Conservation (phyloP, 2,329 filamentous ascomycete genomes). For the Neopestalotiopsis sp. region DNA sequence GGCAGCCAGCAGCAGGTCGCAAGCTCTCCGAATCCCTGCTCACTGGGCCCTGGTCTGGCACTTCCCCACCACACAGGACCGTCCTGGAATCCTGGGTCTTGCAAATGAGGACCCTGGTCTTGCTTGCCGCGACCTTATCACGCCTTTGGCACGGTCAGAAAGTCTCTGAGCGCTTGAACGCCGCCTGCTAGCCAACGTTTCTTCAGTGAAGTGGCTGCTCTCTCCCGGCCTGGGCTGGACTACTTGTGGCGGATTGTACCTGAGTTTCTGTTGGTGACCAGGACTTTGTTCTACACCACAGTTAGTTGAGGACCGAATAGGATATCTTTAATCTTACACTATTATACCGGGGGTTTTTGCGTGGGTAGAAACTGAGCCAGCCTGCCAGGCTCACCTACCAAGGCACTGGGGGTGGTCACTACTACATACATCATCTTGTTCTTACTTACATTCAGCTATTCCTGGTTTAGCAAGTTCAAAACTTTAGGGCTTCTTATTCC, state of each 20-base stretch:
- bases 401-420: constrained; percentile 7
- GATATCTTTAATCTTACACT: not conserved
- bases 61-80: constrained; percentile 17
- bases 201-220: not conserved
- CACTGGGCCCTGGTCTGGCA: constrained; percentile 6
- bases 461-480: constrained; percentile 17
- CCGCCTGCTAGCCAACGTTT: not conserved
- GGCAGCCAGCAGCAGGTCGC: constrained; percentile 11
- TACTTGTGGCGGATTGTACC: not conserved
- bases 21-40: constrained; percentile 19
- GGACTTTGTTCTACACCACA: not conserved
- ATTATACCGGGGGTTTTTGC: not conserved
- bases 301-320: not conserved
- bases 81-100: constrained; percentile 16
- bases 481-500: constrained; percentile 14
- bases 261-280: not conserved
- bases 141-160: constrained; percentile 1
- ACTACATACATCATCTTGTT: constrained; percentile 16
- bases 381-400: not conserved
- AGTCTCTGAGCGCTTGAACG: not conserved
- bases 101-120: constrained; percentile 18
- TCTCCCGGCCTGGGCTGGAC: not conserved
- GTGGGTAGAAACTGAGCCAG: not conserved
- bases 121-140: constrained; percentile 19
- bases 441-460: constrained; percentile 16